phyloP scores from a whole-genome alignment of 2,329 filamentous ascomycete species.

The Pezizomycotina sp. region DNA sequence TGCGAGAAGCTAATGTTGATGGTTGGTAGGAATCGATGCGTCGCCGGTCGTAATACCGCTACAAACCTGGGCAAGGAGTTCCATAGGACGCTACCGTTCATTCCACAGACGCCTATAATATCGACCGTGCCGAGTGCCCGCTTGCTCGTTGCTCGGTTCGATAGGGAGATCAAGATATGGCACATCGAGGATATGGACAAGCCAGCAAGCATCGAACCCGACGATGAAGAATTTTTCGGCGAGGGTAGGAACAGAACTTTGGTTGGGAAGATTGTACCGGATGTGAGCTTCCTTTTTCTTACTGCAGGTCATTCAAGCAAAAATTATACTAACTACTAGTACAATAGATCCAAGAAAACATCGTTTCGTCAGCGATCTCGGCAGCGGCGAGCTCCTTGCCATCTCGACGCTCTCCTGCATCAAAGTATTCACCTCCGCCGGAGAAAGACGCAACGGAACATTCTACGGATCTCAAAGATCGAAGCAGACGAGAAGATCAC shows the following conservation, averaged over 20 bases:
- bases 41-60: slow-evolving; percentile 69
- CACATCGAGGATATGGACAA: slow-evolving; percentile 37
- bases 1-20: slow-evolving; percentile 25
- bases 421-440: slow-evolving; percentile 54
- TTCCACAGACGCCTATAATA: slow-evolving; percentile 63
- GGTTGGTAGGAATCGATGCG: slow-evolving; percentile 56
- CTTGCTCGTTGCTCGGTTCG: slow-evolving; percentile 82
- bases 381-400: slow-evolving; percentile 55
- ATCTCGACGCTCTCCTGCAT: slow-evolving; percentile 57
- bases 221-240: slow-evolving; percentile 29
- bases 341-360: slow-evolving; percentile 56
- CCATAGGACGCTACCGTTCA: slow-evolving; percentile 62
- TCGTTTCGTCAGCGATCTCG: slow-evolving; percentile 58
- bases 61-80: slow-evolving; percentile 59
- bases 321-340: slow-evolving; percentile 19
- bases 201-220: slow-evolving; percentile 28
- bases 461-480: slow-evolving; percentile 16
- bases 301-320: not conserved
- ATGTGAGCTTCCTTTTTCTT: slow-evolving; percentile 26
- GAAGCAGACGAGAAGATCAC: slow-evolving; percentile 30
- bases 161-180: slow-evolving; percentile 75
- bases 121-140: slow-evolving; percentile 48
- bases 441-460: slow-evolving; percentile 28
- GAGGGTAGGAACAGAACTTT: slow-evolving; percentile 39
- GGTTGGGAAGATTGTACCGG: slow-evolving; percentile 48